Evolutionary conservation across 768 basidiomycete species (phyloP).

Genomic region (Phylloporus sp.): DNA sequence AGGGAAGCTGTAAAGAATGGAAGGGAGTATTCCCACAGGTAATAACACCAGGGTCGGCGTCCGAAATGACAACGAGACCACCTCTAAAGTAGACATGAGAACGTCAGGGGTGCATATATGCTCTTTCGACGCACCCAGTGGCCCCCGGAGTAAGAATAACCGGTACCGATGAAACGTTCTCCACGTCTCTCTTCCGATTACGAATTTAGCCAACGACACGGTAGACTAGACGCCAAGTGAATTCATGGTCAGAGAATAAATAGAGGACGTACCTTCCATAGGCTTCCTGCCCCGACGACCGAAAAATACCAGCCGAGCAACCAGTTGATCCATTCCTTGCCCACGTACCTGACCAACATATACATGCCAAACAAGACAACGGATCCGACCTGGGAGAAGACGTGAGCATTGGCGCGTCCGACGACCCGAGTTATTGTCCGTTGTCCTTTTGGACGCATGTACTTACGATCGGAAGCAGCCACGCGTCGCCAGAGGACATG

Average conservation of each 20-base stretch:
- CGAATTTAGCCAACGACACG: constrained; percentile 45
- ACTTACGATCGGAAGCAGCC: constrained; percentile 71
- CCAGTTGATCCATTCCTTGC: constrained; percentile 79
- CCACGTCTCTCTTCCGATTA: constrained; percentile 53
- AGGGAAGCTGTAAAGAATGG: constrained; percentile 55
- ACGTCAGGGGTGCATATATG: not conserved
- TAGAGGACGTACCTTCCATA: constrained; percentile 49
- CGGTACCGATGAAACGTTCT: constrained; percentile 46
- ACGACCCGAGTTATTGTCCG: no score
- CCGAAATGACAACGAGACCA: constrained; percentile 42
- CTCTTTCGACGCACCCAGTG: constrained; percentile 35
- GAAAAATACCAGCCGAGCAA: constrained; percentile 74
- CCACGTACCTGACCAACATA: constrained; percentile 65
- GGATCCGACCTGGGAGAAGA: constrained; percentile 55
- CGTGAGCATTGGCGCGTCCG: not conserved
- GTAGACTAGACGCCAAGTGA: constrained; percentile 36
- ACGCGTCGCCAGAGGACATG: constrained; percentile 64
- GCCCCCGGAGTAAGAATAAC: constrained; percentile 42
- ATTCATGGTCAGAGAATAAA: not conserved
- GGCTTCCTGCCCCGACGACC: constrained; percentile 56
- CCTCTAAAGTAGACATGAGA: constrained; percentile 27
- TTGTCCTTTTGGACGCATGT: not conserved
- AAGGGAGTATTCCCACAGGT: constrained; percentile 59
- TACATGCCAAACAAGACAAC: constrained; percentile 65
- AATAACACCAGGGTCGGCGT: constrained; percentile 54